Evolutionary conservation across 2,329 filamentous ascomycete genomes (phyloP).

Genomic region (Aureobasidium namibiae): DNA sequence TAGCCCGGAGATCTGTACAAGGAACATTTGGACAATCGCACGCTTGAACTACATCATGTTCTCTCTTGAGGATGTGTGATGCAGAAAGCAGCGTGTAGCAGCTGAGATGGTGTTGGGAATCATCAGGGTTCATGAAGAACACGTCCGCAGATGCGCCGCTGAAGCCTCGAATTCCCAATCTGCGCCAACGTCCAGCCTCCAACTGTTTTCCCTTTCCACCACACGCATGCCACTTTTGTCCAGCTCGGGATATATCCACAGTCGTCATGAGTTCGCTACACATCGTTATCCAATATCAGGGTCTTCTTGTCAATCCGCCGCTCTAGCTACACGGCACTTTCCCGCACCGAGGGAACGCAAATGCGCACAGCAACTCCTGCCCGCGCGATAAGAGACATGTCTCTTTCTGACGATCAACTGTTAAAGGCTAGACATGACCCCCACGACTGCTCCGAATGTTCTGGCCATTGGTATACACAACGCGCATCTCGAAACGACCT

Average conservation of each 20-base stretch:
- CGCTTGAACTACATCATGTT: no score
- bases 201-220: background rate
- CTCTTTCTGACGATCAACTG: conserved; percentile 7
- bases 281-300: conserved; percentile 1
- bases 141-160: background rate
- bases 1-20: no score
- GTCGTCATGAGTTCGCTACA: conserved; percentile 5
- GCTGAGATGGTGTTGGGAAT: background rate
- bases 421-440: background rate
- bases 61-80: no score
- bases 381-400: conserved; percentile 10
- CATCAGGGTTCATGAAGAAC: background rate
- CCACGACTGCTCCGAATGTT: background rate
- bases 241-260: background rate
- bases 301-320: background rate
- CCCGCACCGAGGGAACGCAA: background rate
- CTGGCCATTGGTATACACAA: background rate
- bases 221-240: background rate
- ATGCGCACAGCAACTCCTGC: background rate
- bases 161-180: background rate
- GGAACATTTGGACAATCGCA: no score
- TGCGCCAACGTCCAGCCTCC: background rate
- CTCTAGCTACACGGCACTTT: background rate
- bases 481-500: background rate
- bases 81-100: background rate